Percentiles rank a stretch among this genome's conserved stretches.
Conservation (phyloP, 768 basidiomycete genomes). For the Mycena epipterygia region DNA sequence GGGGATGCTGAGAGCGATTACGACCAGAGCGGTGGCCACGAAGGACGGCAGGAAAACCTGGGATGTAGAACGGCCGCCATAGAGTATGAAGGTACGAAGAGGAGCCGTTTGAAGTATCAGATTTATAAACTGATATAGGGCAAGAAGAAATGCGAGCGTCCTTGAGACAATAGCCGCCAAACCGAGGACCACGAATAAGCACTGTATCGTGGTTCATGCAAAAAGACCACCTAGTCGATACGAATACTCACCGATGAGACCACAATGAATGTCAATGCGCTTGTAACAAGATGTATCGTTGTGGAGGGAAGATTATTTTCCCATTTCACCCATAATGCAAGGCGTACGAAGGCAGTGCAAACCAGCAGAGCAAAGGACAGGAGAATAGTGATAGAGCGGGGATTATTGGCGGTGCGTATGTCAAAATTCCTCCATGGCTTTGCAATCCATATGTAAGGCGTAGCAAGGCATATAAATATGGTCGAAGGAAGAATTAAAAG, state of each 20-base stretch:
- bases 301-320: conserved; percentile 14
- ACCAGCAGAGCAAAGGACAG: conserved; percentile 2
- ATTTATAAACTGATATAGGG: conserved; percentile 23
- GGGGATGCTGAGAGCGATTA: conserved; percentile 26
- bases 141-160: conserved; percentile 21
- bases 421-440: conserved; percentile 18
- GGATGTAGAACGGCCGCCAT: conserved; percentile 12
- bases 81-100: conserved; percentile 25
- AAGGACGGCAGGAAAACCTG: conserved; percentile 22
- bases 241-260: conserved; percentile 10
- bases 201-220: neutral
- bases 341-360: conserved; percentile 14
- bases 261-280: conserved; percentile 11
- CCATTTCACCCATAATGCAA: conserved; percentile 24
- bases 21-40: conserved; percentile 8
- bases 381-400: conserved; percentile 12
- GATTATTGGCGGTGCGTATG: neutral
- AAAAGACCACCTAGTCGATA: neutral
- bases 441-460: conserved; percentile 12
- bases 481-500: conserved; percentile 17
- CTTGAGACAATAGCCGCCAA: conserved; percentile 5
- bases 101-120: conserved; percentile 28
- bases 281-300: conserved; percentile 13
- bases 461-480: conserved; percentile 13
- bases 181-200: conserved; percentile 2